phyloP scores from a whole-genome alignment of 108 stramenopile genomes.

The Skeletonema menzelii region DNA sequence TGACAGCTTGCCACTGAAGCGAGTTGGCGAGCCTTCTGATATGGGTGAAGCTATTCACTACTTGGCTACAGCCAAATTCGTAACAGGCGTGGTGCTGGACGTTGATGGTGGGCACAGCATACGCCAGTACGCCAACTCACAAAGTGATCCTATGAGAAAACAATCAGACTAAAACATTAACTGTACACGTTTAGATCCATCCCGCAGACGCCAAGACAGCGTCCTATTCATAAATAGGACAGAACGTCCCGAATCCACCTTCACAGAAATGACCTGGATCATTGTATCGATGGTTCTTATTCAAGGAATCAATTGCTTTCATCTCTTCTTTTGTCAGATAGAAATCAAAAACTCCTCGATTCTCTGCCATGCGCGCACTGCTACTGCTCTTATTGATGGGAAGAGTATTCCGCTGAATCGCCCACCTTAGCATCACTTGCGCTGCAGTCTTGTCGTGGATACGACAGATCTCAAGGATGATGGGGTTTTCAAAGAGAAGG shows the following conservation, averaged over 20 bases:
- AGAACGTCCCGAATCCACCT: slow-evolving; percentile 83
- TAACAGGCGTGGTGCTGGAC: slow-evolving; percentile 63
- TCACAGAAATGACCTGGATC: slow-evolving; percentile 92
- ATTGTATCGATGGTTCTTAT: slow-evolving; percentile 88
- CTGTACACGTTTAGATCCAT: too few relatives aligned
- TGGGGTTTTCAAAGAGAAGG: slow-evolving; percentile 59
- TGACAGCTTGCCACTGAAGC: slow-evolving; percentile 51
- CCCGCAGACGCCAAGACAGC: neutral
- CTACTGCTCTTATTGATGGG: slow-evolving; percentile 82
- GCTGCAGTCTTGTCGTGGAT: slow-evolving; percentile 76
- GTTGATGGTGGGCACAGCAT: slow-evolving; percentile 67
- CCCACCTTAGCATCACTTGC: slow-evolving; percentile 91
- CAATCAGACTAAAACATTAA: neutral
- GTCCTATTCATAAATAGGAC: slow-evolving; percentile 85
- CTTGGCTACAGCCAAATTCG: slow-evolving; percentile 52
- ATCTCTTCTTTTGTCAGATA: slow-evolving; percentile 75
- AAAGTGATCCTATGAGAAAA: slow-evolving; percentile 59
- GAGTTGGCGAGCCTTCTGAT: slow-evolving; percentile 53
- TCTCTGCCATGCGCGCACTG: slow-evolving; percentile 72
- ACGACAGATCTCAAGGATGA: slow-evolving; percentile 59
- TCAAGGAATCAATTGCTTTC: slow-evolving; percentile 66
- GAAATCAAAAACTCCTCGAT: slow-evolving; percentile 81
- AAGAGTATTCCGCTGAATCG: slow-evolving; percentile 78
- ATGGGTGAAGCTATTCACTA: slow-evolving; percentile 74
- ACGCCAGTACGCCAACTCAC: slow-evolving; percentile 58